A percentile compares a stretch with the other conserved stretches of the same genome.
Evolutionary conservation across 805 yeast genomes (phyloP).

Genomic region (Debaryomyces prosopidis): DNA sequence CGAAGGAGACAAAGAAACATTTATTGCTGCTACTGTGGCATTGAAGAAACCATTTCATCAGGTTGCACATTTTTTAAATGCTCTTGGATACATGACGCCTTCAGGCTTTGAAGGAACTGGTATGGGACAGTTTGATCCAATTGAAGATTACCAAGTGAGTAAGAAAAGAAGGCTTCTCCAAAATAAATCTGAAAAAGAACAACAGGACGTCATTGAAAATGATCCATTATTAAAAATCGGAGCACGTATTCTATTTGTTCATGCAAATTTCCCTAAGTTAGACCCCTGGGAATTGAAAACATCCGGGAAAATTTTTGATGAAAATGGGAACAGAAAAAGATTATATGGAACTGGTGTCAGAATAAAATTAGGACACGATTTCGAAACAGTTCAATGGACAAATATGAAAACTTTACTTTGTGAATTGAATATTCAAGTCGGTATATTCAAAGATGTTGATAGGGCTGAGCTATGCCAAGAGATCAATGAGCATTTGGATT

Average conservation of each 20-base stretch:
- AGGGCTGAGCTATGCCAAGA: conserved; percentile 50
- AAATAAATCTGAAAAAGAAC: conserved; percentile 6
- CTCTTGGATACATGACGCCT: conserved; percentile 46
- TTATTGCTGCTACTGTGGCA: conserved; percentile 65
- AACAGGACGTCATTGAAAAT: conserved; percentile 5
- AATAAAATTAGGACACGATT: conserved; percentile 53
- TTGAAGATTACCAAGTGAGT: conserved; percentile 48
- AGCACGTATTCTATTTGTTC: conserved; percentile 51
- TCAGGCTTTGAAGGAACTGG: conserved; percentile 61
- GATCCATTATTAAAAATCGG: conserved; percentile 13
- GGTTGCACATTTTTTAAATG: conserved; percentile 51
- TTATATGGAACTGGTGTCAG: conserved; percentile 60
- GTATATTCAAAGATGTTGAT: conserved; percentile 42
- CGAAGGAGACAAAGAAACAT: conserved; percentile 84
- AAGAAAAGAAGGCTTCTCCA: conserved; percentile 12
- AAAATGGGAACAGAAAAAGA: conserved; percentile 50
- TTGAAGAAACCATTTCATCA: conserved; percentile 52
- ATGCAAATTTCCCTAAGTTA: conserved; percentile 66
- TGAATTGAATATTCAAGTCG: conserved; percentile 46
- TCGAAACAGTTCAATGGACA: conserved; percentile 60
- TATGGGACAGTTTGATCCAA: conserved; percentile 75
- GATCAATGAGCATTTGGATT: conserved; percentile 45
- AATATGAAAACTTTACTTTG: conserved; percentile 57
- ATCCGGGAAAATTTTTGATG: conserved; percentile 41
- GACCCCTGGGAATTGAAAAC: conserved; percentile 56